Evolutionary conservation across 805 yeast genomes (phyloP).

Genomic region (Yamadazyma endophytica): DNA sequence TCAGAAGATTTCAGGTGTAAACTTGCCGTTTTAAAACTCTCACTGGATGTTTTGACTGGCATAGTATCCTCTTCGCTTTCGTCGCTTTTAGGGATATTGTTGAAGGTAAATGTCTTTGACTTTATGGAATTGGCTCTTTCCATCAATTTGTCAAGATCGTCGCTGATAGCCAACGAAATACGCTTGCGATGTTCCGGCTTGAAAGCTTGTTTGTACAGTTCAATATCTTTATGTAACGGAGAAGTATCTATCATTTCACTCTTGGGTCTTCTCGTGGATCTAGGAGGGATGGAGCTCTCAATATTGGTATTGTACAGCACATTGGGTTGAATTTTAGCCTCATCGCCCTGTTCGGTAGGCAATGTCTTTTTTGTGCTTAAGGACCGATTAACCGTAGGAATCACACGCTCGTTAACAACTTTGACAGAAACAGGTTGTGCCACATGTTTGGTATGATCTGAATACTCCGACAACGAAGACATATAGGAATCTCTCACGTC

Average conservation of each 20-base stretch:
- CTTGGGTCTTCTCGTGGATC: slow-evolving; percentile 36
- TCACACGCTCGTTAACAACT: slow-evolving; percentile 14
- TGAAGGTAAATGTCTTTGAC: slow-evolving; percentile 11
- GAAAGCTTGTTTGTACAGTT: slow-evolving; percentile 1
- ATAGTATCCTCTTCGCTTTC: slow-evolving; percentile 7
- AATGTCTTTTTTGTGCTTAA: slow-evolving; percentile 6
- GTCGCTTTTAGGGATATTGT: slow-evolving; percentile 8
- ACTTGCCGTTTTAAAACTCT: slow-evolving; percentile 7
- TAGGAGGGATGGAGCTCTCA: slow-evolving; percentile 34
- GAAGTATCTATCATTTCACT: slow-evolving; percentile 16
- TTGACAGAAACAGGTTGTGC: slow-evolving; percentile 21
- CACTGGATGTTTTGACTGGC: slow-evolving; percentile 1
- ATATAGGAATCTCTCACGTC: slow-evolving; percentile 18
- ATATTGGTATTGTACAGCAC: slow-evolving; percentile 28
- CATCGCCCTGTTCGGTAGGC: slow-evolving; percentile 6
- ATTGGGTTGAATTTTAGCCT: slow-evolving; percentile 19
- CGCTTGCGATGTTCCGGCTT: slow-evolving; percentile 13
- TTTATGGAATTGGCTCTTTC: slow-evolving; percentile 22
- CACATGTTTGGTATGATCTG: slow-evolving; percentile 14
- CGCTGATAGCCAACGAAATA: slow-evolving; percentile 25
- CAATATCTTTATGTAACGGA: slow-evolving; percentile 1
- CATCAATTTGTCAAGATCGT: slow-evolving; percentile 38
- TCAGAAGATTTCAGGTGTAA: neutral
- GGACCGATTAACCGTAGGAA: slow-evolving; percentile 11
- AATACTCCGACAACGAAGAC: slow-evolving; percentile 19